Evolutionary conservation across 2,329 filamentous ascomycete genomes (phyloP).

Genomic region (Didymellaceae sp.): DNA sequence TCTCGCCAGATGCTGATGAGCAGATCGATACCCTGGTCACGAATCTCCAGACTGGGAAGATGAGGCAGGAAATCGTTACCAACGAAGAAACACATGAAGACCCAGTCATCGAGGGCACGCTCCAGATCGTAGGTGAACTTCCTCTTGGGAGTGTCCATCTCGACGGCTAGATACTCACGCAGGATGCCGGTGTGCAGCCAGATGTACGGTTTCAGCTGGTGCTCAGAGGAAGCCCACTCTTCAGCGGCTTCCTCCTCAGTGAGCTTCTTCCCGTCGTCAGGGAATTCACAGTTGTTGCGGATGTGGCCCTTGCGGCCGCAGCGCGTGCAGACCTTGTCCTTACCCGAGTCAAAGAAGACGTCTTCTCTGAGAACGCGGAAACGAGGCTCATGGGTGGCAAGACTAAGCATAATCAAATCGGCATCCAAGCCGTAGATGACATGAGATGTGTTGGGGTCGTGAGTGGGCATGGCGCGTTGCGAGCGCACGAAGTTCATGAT

Average conservation of each 20-base stretch:
- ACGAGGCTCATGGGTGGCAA: constrained; percentile 96
- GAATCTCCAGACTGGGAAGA: constrained; percentile 94
- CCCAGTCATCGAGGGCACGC: constrained; percentile 94
- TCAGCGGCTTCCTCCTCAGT: constrained; percentile 78
- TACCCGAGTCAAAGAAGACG: constrained; percentile 90
- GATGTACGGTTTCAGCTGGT: constrained; percentile 86
- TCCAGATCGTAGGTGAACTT: constrained; percentile 93
- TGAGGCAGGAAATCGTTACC: constrained; percentile 98
- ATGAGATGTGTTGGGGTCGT: constrained; percentile 95
- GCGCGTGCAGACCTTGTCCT: constrained; percentile 81
- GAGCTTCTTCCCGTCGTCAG: constrained; percentile 65
- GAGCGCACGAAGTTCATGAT: constrained; percentile 99
- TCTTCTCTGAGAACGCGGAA: constrained; percentile 97
- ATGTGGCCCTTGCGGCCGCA: constrained; percentile 95
- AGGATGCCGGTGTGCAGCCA: constrained; percentile 95
- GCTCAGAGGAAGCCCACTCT: constrained; percentile 38
- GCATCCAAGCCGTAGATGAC: constrained; percentile 98
- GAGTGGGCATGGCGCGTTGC: constrained; percentile 85
- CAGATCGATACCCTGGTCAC: constrained; percentile 96
- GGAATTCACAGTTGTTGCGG: constrained; percentile 73
- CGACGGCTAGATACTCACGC: constrained; percentile 89
- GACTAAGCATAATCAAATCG: constrained; percentile 96
- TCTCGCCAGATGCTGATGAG: constrained; percentile 97
- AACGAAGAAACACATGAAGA: constrained; percentile 99
- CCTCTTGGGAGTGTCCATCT: constrained; percentile 82